phyloP scores from a whole-genome alignment of 129 eudicot genomes.

The Chrysanthemum seticuspe region DNA sequence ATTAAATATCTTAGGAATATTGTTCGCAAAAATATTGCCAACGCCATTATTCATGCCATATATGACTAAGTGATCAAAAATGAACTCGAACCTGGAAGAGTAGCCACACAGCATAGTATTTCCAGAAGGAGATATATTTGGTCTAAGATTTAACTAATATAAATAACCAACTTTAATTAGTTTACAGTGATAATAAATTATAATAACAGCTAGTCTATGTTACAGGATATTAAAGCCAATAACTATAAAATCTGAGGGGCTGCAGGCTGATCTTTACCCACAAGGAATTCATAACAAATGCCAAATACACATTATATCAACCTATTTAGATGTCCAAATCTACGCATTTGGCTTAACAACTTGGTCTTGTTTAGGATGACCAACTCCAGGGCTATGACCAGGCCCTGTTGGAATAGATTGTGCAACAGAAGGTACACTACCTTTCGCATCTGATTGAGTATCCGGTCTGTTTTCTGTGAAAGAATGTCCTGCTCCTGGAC shows the following conservation, averaged over 20 bases:
- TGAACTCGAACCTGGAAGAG: no score
- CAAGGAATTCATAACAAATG: constrained; percentile 14
- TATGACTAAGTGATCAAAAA: background rate
- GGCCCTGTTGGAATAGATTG: constrained; percentile 34
- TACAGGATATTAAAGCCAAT: background rate
- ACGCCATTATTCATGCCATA: background rate
- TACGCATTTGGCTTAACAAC: constrained; percentile 34
- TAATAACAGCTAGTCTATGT: constrained; percentile 3
- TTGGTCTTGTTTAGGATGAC: constrained; percentile 38
- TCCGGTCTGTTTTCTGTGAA: constrained; percentile 13
- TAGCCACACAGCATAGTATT: background rate
- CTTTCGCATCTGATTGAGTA: constrained; percentile 7
- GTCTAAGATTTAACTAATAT: constrained; percentile 19
- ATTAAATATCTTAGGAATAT: no score
- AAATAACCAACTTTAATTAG: constrained; percentile 11
- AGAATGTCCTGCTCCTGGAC: constrained; percentile 59
- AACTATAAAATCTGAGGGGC: background rate
- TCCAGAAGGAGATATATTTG: background rate
- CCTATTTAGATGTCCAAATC: background rate
- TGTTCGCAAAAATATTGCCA: no score
- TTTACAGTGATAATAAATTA: constrained; percentile 11
- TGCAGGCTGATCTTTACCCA: background rate
- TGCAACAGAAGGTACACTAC: no score
- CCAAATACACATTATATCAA: constrained; percentile 12
- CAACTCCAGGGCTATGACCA: constrained; percentile 61